Evolutionary conservation across 371 early-diverging fungal species (phyloP), one percentile per base, ranked within the genome.

Genomic region (Mucor piriformis): DNA sequence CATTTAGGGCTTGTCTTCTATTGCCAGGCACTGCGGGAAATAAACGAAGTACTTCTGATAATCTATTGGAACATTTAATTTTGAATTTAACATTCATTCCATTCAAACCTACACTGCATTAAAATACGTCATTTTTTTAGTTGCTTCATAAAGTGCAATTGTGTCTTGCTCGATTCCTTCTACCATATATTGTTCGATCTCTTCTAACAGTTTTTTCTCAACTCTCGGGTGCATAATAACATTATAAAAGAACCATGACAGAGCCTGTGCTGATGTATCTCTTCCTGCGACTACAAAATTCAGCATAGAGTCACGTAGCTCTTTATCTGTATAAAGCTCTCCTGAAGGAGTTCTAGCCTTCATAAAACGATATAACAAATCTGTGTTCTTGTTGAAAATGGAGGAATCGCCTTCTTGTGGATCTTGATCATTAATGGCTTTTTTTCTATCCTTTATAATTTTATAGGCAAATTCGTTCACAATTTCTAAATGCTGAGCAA

Each of bases 231-330:
- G 72, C 42, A 68, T 55, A 20, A 72, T 59, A 13, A 92, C 59
- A 16, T 69, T 72, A 43, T 79, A 88, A 53, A 87, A 81, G 42
- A 79, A 65, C 92, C 92, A 92, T 18, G 82, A 79, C 6, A 91
- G 69, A 0, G 88, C 85, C 61, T 89, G 88, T 0, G 89, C 88
- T 1, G 91, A 88, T 0, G 90, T 89, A 59, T 89, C 90, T 10
- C 89, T 76, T 0, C 80, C 80, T 23, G 77, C 88, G 63, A 90
- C 83, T 38, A 88, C 74, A 57, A 90, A 85, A 73, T 89, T 92
- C 20, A 90, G 56, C 6, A 90, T 76, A 50, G 82, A 72, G 59
- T 92, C 92, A 6, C 82, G 66, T 18, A 86, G 73, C 44, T 85
- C 79, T 3, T 72, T 67, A 60, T 88, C 84, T 12, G 56, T 72